phyloP scores from a whole-genome alignment of 768 basidiomycete genomes.

The Amylocystis lapponica region DNA sequence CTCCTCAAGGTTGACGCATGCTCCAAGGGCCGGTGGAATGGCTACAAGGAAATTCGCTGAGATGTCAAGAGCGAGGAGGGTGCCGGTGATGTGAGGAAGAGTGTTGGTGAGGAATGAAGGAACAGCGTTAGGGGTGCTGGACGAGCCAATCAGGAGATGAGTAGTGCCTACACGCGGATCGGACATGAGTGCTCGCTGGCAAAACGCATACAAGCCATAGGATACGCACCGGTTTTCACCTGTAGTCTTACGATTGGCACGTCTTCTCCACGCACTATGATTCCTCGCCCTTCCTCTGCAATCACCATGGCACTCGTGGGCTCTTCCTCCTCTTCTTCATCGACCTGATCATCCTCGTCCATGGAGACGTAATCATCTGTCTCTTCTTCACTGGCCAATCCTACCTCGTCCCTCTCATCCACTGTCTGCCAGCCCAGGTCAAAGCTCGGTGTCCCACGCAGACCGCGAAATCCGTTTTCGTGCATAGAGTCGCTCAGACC shows the following conservation, averaged over 20 bases:
- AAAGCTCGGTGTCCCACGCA: constrained; percentile 64
- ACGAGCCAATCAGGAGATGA: constrained; percentile 86
- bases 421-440: constrained; percentile 72
- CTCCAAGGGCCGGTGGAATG: constrained; percentile 76
- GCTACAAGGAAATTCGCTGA: constrained; percentile 82
- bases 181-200: background rate
- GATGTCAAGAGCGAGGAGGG: constrained; percentile 89
- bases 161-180: constrained; percentile 64
- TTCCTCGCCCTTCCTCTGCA: constrained; percentile 79
- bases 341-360: constrained; percentile 47
- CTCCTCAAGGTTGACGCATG: constrained; percentile 82
- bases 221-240: constrained; percentile 62
- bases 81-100: constrained; percentile 67
- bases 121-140: constrained; percentile 69
- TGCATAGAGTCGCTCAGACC: constrained; percentile 34
- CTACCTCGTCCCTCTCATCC: constrained; percentile 65
- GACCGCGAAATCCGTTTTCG: constrained; percentile 32
- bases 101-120: constrained; percentile 65
- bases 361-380: constrained; percentile 34
- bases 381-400: constrained; percentile 49
- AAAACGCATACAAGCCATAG: constrained; percentile 2
- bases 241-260: constrained; percentile 55
- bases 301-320: constrained; percentile 73
- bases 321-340: constrained; percentile 51
- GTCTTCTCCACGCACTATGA: constrained; percentile 71